Evolutionary conservation across 2,329 filamentous ascomycete species (phyloP).

Genomic region (Cytospora mali): DNA sequence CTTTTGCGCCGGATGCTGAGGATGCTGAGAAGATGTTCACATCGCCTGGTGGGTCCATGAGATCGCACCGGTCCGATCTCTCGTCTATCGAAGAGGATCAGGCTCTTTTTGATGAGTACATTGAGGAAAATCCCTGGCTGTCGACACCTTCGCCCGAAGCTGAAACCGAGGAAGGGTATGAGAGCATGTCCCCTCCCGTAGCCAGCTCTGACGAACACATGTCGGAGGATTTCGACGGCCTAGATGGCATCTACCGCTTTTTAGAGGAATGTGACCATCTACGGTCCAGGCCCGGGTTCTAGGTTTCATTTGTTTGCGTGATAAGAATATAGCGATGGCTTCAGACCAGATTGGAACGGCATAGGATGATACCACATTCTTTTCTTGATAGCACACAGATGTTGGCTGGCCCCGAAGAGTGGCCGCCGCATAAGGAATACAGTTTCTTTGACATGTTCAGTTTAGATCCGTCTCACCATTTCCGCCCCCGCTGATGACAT

Average conservation of each 20-base stretch:
- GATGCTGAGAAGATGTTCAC: conserved; percentile 39
- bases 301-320: conserved; percentile 16
- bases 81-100: conserved; percentile 42
- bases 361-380: conserved; percentile 26
- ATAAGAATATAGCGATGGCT: neutral
- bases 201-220: conserved; percentile 46
- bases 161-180: conserved; percentile 51
- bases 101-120: conserved; percentile 45
- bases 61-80: conserved; percentile 42
- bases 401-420: conserved; percentile 5
- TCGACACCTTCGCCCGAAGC: conserved; percentile 35
- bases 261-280: conserved; percentile 59
- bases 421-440: conserved; percentile 16
- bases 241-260: conserved; percentile 61
- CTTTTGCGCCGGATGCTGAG: conserved; percentile 69
- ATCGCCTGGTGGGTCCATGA: conserved; percentile 52
- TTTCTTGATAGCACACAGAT: conserved; percentile 15
- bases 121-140: conserved; percentile 52
- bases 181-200: conserved; percentile 51
- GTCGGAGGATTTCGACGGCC: conserved; percentile 55
- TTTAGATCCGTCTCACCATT: neutral
- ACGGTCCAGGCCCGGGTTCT: conserved; percentile 18
- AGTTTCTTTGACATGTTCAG: neutral
- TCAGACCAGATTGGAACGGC: conserved; percentile 2
- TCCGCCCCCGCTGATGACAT: too few relatives aligned